Percentiles rank a stretch among this genome's conserved stretches.
phyloP scores from a whole-genome alignment of 2,329 filamentous ascomycete species.

The Lasiodiplodia citricola region DNA sequence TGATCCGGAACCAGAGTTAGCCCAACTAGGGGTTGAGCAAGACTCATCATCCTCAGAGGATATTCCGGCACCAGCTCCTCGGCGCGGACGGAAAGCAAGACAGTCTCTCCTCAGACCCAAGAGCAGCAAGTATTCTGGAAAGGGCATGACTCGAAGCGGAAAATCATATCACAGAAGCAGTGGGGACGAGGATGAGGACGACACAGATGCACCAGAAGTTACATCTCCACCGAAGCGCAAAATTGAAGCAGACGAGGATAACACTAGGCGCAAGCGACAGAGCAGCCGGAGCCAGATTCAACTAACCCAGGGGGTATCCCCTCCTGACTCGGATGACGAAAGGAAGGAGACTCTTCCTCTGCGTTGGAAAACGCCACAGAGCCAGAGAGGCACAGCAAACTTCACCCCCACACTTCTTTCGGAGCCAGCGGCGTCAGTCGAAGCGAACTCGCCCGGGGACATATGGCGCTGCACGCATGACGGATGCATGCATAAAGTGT shows the following conservation, averaged over 20 bases:
- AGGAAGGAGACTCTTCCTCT: conserved; percentile 34
- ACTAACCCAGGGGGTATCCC: not conserved
- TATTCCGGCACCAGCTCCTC: conserved; percentile 28
- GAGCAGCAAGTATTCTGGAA: conserved; percentile 42
- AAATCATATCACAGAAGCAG: conserved; percentile 27
- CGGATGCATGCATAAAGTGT: conserved; percentile 68
- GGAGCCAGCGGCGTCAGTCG: conserved; percentile 34
- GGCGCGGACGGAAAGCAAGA: conserved; percentile 35
- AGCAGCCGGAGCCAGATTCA: not conserved
- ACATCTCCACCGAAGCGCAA: conserved; percentile 25
- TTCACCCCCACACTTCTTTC: conserved; percentile 15
- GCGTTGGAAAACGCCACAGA: conserved; percentile 32
- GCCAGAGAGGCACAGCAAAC: not conserved
- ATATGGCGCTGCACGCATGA: conserved; percentile 71
- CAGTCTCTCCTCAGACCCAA: conserved; percentile 44
- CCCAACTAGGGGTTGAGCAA: not conserved
- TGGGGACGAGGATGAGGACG: conserved; percentile 20
- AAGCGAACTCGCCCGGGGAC: conserved; percentile 60
- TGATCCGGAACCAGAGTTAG: conserved; percentile 6
- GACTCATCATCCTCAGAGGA: conserved; percentile 29
- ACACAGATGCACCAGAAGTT: conserved; percentile 25
- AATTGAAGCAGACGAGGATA: conserved; percentile 20
- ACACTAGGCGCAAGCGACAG: conserved; percentile 11
- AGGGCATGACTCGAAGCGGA: conserved; percentile 31
- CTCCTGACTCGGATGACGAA: conserved; percentile 20